phyloP scores from a whole-genome alignment of 768 basidiomycete species.

The Leccinum truebloodii region DNA sequence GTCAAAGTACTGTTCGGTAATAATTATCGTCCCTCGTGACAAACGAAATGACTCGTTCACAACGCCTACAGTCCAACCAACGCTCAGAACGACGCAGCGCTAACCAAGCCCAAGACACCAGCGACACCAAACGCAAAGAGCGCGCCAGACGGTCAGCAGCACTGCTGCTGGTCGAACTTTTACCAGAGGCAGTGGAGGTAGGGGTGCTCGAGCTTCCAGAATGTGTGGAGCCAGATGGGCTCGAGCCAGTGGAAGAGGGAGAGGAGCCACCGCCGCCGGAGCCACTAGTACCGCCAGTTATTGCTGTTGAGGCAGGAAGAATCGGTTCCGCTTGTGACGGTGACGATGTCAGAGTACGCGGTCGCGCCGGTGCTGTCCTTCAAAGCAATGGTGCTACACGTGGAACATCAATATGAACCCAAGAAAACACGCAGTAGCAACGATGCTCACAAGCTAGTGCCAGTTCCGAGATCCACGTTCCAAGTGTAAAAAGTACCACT shows the following conservation, averaged over 20 bases:
- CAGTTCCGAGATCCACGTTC: constrained; percentile 48
- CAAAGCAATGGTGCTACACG: constrained; percentile 49
- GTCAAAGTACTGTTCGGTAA: constrained; percentile 2
- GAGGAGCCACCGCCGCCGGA: neutral
- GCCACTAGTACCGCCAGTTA: constrained; percentile 4
- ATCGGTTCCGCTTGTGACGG: constrained; percentile 39
- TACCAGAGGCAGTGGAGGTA: constrained; percentile 24
- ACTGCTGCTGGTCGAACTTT: constrained; percentile 27
- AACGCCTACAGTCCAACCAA: neutral
- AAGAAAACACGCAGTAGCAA: neutral
- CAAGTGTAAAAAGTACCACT: constrained; percentile 50
- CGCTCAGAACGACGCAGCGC: constrained; percentile 47
- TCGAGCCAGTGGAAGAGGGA: constrained; percentile 8
- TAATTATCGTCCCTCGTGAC: constrained; percentile 18
- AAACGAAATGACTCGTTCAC: constrained; percentile 9
- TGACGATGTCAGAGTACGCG: constrained; percentile 55
- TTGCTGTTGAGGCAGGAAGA: constrained; percentile 30
- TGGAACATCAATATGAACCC: neutral
- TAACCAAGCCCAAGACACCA: constrained; percentile 51
- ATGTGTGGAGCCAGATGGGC: neutral
- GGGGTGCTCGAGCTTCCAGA: constrained; percentile 7
- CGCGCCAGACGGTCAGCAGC: constrained; percentile 34
- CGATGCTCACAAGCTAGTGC: constrained; percentile 45
- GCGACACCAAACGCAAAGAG: constrained; percentile 45
- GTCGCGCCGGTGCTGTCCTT: constrained; percentile 58